Percentiles rank a stretch among this genome's conserved stretches.
phyloP scores from a whole-genome alignment of 805 yeast genomes.

The Novakomyces olei region DNA sequence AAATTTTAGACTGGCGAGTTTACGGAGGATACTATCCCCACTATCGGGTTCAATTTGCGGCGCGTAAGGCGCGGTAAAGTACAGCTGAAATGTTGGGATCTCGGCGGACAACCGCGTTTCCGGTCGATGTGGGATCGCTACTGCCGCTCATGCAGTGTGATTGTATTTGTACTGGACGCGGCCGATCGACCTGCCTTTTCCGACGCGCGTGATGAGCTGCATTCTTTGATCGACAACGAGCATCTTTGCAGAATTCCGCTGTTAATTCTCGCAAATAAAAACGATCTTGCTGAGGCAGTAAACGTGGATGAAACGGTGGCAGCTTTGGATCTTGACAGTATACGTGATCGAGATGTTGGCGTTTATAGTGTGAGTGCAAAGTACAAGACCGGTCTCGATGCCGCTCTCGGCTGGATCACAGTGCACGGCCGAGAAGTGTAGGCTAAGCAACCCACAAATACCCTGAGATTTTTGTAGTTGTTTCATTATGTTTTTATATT shows the following conservation, averaged over 20 bases:
- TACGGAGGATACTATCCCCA: constrained; percentile 17
- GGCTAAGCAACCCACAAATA: too few relatives aligned
- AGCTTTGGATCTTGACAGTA: constrained; percentile 13
- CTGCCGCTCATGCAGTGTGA: constrained; percentile 18
- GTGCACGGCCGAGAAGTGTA: too few relatives aligned
- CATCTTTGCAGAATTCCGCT: constrained; percentile 16
- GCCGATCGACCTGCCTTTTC: constrained; percentile 16
- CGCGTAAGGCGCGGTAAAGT: constrained; percentile 16
- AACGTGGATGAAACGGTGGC: constrained; percentile 16
- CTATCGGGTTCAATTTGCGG: constrained; percentile 20
- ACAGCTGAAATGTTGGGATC: constrained; percentile 20
- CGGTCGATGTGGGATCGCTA: constrained; percentile 21
- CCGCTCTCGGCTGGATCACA: constrained; percentile 19
- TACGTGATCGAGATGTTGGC: constrained; percentile 16
- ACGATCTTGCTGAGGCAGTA: constrained; percentile 15
- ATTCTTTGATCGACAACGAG: constrained; percentile 14
- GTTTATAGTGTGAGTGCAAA: constrained; percentile 19
- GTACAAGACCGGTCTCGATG: constrained; percentile 15
- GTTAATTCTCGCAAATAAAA: constrained; percentile 18
- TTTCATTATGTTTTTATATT: too few relatives aligned
- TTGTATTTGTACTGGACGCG: constrained; percentile 17
- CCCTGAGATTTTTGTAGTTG: too few relatives aligned
- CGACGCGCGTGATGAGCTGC: constrained; percentile 16
- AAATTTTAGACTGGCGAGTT: constrained; percentile 17
- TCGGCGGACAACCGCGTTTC: constrained; percentile 20